Conservation (phyloP, 371 early-diverging fungal genomes). For the Mortierella polycephala region DNA sequence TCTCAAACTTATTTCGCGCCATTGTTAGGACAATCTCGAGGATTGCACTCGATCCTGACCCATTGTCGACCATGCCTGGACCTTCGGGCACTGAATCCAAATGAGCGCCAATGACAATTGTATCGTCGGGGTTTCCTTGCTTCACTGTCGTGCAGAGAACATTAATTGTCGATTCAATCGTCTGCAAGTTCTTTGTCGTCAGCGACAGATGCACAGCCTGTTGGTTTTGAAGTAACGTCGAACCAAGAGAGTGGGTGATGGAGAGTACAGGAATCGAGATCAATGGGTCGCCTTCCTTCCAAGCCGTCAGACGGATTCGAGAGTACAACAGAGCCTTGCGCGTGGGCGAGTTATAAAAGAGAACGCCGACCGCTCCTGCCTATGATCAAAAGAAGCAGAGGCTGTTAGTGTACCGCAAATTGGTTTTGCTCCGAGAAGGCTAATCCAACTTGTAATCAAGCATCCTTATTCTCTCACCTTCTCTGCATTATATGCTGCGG, state of each 20-base stretch:
- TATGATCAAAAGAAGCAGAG: slow-evolving; percentile 3
- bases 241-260: slow-evolving; percentile 38
- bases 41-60: slow-evolving; percentile 71
- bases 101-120: slow-evolving; percentile 55
- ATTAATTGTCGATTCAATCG: slow-evolving; percentile 41
- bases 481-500: slow-evolving; percentile 51
- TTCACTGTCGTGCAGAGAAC: slow-evolving; percentile 39
- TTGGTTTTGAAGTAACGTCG: slow-evolving; percentile 32
- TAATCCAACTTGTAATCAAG: background rate
- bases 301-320: slow-evolving; percentile 49
- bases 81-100: slow-evolving; percentile 73
- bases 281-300: slow-evolving; percentile 57
- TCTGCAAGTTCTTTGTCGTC: slow-evolving; percentile 33
- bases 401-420: background rate
- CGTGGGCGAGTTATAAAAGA: slow-evolving; percentile 52
- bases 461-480: slow-evolving; percentile 21
- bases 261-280: slow-evolving; percentile 46
- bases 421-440: background rate
- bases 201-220: slow-evolving; percentile 19
- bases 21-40: slow-evolving; percentile 71
- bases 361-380: slow-evolving; percentile 48
- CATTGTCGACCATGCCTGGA: slow-evolving; percentile 80
- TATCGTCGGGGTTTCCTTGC: slow-evolving; percentile 23
- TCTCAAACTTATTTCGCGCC: slow-evolving; percentile 55
- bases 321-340: slow-evolving; percentile 35